Percentiles rank a stretch among this genome's conserved stretches.
Conservation (phyloP, 306 rosid species). For the Morella rubra region DNA sequence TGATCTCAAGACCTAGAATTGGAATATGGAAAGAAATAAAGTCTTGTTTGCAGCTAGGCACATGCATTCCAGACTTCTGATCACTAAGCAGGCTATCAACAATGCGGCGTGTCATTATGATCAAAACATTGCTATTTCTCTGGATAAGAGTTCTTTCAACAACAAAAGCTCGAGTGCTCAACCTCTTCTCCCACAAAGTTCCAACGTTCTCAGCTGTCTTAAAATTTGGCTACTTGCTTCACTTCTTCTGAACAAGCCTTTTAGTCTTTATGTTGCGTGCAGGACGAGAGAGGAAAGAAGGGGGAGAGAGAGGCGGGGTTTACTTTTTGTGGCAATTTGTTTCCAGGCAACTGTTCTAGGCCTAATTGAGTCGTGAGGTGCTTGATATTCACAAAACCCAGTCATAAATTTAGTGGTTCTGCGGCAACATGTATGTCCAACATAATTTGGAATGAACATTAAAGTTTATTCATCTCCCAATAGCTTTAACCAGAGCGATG, state of each 20-base stretch:
- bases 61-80: background rate
- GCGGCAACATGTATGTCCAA: background rate
- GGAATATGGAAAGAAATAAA: background rate
- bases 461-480: background rate
- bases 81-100: background rate
- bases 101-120: background rate
- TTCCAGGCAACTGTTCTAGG: background rate
- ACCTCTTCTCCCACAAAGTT: background rate
- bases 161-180: too few relatives aligned
- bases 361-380: background rate
- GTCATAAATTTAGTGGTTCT: background rate
- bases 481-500: background rate
- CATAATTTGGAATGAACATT: background rate
- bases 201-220: background rate
- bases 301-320: background rate
- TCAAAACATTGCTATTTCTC: background rate
- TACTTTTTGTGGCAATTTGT: background rate
- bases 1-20: background rate
- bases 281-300: too few relatives aligned
- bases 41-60: background rate
- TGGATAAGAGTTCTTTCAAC: background rate
- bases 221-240: background rate
- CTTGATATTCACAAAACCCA: background rate
- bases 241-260: background rate
- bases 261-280: background rate